phyloP scores from a whole-genome alignment of 2,329 filamentous ascomycete species.

The Conoideocrella luteorostrata region DNA sequence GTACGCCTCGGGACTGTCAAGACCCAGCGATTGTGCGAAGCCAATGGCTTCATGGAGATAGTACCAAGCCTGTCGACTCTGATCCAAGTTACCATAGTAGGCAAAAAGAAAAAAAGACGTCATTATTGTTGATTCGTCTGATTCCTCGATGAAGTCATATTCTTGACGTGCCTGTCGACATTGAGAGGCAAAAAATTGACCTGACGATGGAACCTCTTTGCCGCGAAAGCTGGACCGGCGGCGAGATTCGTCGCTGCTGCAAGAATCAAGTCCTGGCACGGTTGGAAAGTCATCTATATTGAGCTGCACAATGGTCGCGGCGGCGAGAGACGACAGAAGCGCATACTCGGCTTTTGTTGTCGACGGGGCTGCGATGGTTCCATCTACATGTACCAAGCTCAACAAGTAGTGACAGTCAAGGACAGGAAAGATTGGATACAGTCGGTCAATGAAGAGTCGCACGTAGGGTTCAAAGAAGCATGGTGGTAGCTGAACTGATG shows the following conservation, averaged over 20 bases:
- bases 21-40: constrained; percentile 12
- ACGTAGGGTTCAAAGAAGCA: constrained; percentile 11
- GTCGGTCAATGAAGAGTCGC: constrained; percentile 14
- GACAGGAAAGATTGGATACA: constrained; percentile 17
- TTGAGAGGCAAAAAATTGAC: constrained; percentile 5
- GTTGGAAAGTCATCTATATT: constrained; percentile 9
- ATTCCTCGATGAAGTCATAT: constrained; percentile 11
- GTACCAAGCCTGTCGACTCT: constrained; percentile 14
- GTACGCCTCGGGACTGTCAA: constrained; percentile 14
- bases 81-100: constrained; percentile 14
- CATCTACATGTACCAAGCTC: constrained; percentile 2
- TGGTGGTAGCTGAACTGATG: neutral
- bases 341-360: constrained; percentile 5
- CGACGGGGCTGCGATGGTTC: neutral
- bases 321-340: constrained; percentile 14
- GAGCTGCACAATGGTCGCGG: constrained; percentile 15
- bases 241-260: neutral
- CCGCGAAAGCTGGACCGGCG: constrained; percentile 3
- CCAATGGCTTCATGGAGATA: constrained; percentile 17
- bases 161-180: constrained; percentile 11
- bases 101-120: constrained; percentile 17
- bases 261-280: neutral
- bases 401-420: constrained; percentile 11
- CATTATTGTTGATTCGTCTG: constrained; percentile 15
- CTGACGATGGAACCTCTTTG: constrained; percentile 8